These are phyloP conservation scores for Quercus wislizeni DNA, from an alignment of 306 rosid species.

Conservation along the genomic window DNA sequence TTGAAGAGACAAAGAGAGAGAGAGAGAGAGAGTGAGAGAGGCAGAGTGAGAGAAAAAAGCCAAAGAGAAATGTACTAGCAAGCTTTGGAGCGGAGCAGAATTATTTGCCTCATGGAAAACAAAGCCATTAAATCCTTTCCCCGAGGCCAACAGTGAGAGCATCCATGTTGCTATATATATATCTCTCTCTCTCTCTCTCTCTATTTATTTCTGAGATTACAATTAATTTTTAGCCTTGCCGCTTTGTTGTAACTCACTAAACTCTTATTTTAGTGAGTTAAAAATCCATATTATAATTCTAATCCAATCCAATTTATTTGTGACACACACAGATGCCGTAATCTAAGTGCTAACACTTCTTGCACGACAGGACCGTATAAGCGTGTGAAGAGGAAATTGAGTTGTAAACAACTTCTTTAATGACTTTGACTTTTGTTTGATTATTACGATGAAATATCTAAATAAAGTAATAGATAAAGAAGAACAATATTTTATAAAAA, in stretches of 20 bases:
- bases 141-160: slow-evolving; percentile 7
- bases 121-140: slow-evolving; percentile 21
- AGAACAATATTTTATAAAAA: too few relatives aligned
- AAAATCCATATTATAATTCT: too few relatives aligned
- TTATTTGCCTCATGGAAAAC: slow-evolving; percentile 16
- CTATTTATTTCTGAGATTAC: too few relatives aligned
- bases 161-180: neutral
- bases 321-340: slow-evolving; percentile 14
- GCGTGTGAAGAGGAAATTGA: neutral
- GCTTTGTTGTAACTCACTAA: too few relatives aligned
- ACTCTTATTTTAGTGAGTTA: too few relatives aligned
- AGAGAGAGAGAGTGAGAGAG: neutral
- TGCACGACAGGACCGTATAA: neutral
- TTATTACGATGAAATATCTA: neutral
- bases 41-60: slow-evolving; percentile 5
- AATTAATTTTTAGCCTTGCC: too few relatives aligned
- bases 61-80: neutral
- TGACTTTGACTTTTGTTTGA: slow-evolving; percentile 26
- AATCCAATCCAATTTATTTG: neutral
- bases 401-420: neutral
- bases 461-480: too few relatives aligned
- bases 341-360: neutral
- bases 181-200: neutral
- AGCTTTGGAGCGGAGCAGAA: slow-evolving; percentile 31
- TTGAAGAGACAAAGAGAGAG: neutral